Evolutionary conservation across 306 rosid species (phyloP), one percentile per base, ranked within the genome.

Genomic region (Nissolia schottii): DNA sequence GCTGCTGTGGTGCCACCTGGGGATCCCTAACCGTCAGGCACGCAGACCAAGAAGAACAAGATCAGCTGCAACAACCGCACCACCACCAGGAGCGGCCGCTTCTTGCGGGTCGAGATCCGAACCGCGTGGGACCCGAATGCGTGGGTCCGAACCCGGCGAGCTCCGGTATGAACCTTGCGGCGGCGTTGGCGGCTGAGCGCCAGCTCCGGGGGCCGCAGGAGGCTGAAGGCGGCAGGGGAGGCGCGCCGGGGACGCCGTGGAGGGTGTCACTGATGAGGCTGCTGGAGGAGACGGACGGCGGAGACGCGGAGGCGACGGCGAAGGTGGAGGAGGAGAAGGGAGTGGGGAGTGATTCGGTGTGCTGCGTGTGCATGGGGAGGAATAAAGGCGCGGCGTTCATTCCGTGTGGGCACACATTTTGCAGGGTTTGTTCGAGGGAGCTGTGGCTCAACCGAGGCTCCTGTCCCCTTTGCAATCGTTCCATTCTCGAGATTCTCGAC

Each of bases 361-460:
- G 98, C 78, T 90, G 98, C 92, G 96, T 92, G 90, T 90, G 98
- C 84, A 90, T 92, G 96, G 88, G 87, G 10, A 82, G 95, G 83
- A 83, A 85, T 71, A 92, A 90, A 72, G 98, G 95, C 0, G 96
- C 95, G 37, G 95, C 98, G 24, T 90, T 92, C 70, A 92, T 92
- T n/a, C 98, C 98, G 66, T 92, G 98, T 76, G 96, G 98, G 60
- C 98, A 92, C 55, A 92, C 98, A 11, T 92, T 88, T 84, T 92
- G 98, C 81, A 88, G 98, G 35, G 91, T 92, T 83, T 92, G 98
- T 49, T 88, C 98, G 20, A 79, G 98, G 73, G 98, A 92, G 86
- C 64, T 92, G 76, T 92, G 98, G 98, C 15, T 90, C 49, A 92
- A 92, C 37, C 87, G 96, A 74, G 98, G 98, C 3, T 57, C 85